Percentiles rank a stretch among this genome's conserved stretches.
Conservation (phyloP, 2,329 filamentous ascomycete species). For the Beauveria sp. region DNA sequence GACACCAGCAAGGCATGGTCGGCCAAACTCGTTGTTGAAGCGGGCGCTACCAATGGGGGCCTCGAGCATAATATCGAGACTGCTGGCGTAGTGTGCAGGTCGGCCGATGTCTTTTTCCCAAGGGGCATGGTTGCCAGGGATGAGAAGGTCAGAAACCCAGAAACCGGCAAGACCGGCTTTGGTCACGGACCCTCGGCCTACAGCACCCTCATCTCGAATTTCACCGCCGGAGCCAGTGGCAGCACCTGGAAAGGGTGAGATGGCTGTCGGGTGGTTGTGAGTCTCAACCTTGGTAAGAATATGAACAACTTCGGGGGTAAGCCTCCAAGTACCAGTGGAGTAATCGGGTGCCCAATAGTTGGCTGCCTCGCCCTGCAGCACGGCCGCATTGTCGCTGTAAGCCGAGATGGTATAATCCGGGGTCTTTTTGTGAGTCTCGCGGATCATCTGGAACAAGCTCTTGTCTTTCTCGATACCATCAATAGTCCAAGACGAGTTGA, state of each 20-base stretch:
- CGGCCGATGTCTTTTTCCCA: constrained; percentile 92
- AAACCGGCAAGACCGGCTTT: constrained; percentile 91
- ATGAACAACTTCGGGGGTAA: constrained; percentile 79
- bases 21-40: constrained; percentile 97
- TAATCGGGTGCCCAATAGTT: constrained; percentile 79
- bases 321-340: constrained; percentile 77
- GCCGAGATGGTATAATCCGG: constrained; percentile 84
- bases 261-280: constrained; percentile 94
- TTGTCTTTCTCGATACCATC: constrained; percentile 73
- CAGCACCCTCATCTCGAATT: constrained; percentile 90
- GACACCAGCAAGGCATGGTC: constrained; percentile 79
- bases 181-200: constrained; percentile 83
- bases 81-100: constrained; percentile 86
- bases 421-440: constrained; percentile 81
- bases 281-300: constrained; percentile 94
- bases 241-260: constrained; percentile 86
- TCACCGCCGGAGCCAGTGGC: constrained; percentile 94
- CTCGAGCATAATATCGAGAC: constrained; percentile 95
- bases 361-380: constrained; percentile 41
- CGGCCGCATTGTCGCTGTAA: constrained; percentile 97
- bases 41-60: constrained; percentile 90
- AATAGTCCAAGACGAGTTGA: constrained; percentile 95
- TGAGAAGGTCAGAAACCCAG: constrained; percentile 88
- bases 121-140: constrained; percentile 72
- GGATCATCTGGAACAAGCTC: constrained; percentile 92